A percentile compares a stretch with the other conserved stretches of the same genome.
Evolutionary conservation across 2,329 filamentous ascomycete species (phyloP).

Genomic region (Knufia petricola): DNA sequence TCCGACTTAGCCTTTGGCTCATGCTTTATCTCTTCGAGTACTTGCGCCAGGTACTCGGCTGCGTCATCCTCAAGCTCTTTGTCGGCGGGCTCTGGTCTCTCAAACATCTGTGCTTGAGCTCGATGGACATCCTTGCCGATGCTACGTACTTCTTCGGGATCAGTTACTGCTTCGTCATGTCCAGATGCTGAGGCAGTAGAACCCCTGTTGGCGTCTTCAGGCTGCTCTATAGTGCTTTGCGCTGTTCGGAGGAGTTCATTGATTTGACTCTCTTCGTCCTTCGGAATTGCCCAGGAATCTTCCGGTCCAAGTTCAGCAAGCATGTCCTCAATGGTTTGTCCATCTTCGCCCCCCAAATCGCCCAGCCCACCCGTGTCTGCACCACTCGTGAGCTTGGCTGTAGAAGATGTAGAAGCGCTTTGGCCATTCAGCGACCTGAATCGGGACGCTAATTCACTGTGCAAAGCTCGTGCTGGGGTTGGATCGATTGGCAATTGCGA

Average conservation of each 20-base stretch:
- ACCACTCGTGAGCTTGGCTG: neutral
- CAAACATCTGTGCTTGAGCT: conserved; percentile 19
- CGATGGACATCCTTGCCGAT: conserved; percentile 15
- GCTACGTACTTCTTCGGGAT: conserved; percentile 19
- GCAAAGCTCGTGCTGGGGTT: conserved; percentile 17
- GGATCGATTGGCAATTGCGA: conserved; percentile 10
- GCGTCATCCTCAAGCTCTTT: conserved; percentile 4
- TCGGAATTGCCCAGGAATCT: conserved; percentile 21
- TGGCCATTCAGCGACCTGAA: conserved; percentile 18
- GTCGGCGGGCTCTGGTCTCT: conserved; percentile 6
- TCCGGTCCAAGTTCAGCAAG: conserved; percentile 26
- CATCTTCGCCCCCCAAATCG: conserved; percentile 15
- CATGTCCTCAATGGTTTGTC: conserved; percentile 26
- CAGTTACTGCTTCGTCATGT: conserved; percentile 9
- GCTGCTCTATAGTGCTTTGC: conserved; percentile 12
- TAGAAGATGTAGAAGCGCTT: neutral
- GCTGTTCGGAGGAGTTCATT: conserved; percentile 23
- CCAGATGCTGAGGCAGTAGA: neutral
- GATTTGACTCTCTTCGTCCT: conserved; percentile 23
- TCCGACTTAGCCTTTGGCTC: neutral
- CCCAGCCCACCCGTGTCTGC: conserved; percentile 8
- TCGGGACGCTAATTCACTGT: conserved; percentile 19
- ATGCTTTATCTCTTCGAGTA: conserved; percentile 4
- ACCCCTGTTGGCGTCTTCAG: neutral
- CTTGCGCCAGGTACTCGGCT: neutral